These are phyloP conservation scores for Stenogyne calaminthoides DNA, from an alignment of 305 asterid species.

Conservation along the genomic window DNA sequence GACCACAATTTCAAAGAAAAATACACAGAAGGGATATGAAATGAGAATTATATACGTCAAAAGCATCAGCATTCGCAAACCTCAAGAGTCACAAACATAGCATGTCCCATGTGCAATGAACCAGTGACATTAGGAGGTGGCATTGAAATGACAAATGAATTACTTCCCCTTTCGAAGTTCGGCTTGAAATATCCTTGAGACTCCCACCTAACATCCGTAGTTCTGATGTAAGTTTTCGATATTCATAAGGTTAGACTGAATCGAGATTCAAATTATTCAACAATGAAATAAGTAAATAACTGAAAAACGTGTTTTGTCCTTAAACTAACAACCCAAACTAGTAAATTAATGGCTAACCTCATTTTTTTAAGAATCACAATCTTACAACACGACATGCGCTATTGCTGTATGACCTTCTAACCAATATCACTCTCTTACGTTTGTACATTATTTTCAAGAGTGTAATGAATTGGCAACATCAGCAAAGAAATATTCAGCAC, in stretches of 20 bases:
- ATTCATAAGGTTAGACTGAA: neutral
- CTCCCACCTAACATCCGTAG: constrained; percentile 79
- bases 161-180: constrained; percentile 60
- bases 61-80: constrained; percentile 41
- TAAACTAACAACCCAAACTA: neutral
- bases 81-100: constrained; percentile 99
- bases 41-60: constrained; percentile 12
- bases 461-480: neutral
- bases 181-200: constrained; percentile 98
- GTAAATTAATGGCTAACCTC: neutral
- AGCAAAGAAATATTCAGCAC: neutral
- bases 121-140: constrained; percentile 99
- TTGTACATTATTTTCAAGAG: neutral
- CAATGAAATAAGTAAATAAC: neutral
- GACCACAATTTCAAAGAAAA: neutral
- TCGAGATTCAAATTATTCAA: neutral
- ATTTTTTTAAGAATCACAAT: neutral
- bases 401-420: neutral
- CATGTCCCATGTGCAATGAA: constrained; percentile 99
- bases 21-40: constrained; percentile 7
- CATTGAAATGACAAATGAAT: constrained; percentile 89
- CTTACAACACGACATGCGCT: neutral
- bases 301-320: neutral
- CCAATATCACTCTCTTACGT: neutral
- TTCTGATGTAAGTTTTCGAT: too few species aligned